phyloP scores from a whole-genome alignment of 2,329 filamentous ascomycete species.

The Aspergillus transmontanensis region DNA sequence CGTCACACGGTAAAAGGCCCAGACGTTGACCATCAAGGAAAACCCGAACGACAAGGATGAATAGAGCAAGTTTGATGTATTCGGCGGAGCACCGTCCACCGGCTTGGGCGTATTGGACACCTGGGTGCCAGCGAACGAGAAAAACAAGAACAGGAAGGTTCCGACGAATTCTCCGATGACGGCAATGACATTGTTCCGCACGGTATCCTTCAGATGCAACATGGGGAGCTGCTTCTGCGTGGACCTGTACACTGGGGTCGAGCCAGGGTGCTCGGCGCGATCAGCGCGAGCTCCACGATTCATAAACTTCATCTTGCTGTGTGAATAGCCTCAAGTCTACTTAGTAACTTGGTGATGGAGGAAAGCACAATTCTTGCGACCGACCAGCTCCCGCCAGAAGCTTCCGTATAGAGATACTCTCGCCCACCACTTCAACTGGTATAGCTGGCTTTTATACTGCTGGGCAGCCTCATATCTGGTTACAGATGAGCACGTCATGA shows the following conservation, averaged over 20 bases:
- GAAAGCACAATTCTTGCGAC: neutral
- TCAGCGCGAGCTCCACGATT: neutral
- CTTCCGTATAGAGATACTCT: too few species aligned
- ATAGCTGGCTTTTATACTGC: neutral
- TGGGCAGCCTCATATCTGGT: neutral
- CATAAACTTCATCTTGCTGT: neutral
- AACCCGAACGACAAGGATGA: conserved; percentile 50
- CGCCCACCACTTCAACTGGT: neutral
- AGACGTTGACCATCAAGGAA: conserved; percentile 55
- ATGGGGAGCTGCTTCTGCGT: conserved; percentile 33
- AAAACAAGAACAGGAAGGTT: conserved; percentile 55
- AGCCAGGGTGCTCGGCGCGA: neutral
- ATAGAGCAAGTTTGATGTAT: conserved; percentile 44
- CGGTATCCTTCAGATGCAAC: conserved; percentile 35
- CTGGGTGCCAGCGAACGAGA: conserved; percentile 51
- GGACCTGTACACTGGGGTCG: neutral
- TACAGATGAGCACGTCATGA: neutral
- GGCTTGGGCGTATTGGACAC: conserved; percentile 45
- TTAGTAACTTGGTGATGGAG: neutral
- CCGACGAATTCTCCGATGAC: conserved; percentile 55
- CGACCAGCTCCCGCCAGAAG: neutral
- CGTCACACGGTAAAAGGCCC: conserved; percentile 57
- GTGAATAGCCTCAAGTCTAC: too few species aligned
- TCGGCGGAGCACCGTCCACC: conserved; percentile 33
- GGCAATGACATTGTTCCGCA: conserved; percentile 51